Base-by-base conservation (phyloP, 129 eudicot species). In the Apium graveolens region DNA sequence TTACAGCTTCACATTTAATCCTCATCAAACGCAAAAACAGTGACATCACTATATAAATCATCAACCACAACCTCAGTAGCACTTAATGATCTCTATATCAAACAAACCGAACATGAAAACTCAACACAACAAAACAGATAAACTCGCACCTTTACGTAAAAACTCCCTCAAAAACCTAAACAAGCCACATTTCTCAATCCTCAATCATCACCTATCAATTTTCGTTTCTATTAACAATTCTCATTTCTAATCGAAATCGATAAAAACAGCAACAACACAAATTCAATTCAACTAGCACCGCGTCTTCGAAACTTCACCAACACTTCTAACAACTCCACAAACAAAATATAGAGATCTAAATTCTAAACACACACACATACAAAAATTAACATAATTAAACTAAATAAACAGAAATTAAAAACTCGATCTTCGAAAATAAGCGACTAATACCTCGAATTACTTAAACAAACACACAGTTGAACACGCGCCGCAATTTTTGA, bases 401-500 rank as follows among this genome's bases (percentile, higher is more conserved):
- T 66, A 29, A 31, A 65, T 7, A 27, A 31, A 31, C 39, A 66
- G 0, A 65, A 29, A 27, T 65, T 31, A 0, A 31, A 0, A 29
- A 60, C 68, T 31, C 11, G 72, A 66, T 66, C 72, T 66, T 12
- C 18, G 6, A 0, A 11, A 66, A 0, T 10, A 31, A 12, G 3
- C 2, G 72, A 12, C 4, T 3, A 27, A 66, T 31, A 66, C 72
- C 72, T 66, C 16, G 18, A 32, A 32, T 31, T 1, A 66, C 24
- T 31, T 8, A 29, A 3, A 27, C 3, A 21, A 1, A 0, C 70
- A 16, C 39, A 32, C 21, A 66, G 21, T 66, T 66, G 39, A 66
- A 65, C 41, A 66, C 6, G 72, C 72, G 72, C 72, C 72, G 72
- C 72, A 66, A 31, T 27, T 13, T 31, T 31, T 60, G 72, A 66